Percentiles rank a stretch among this genome's conserved stretches.
Evolutionary conservation across 768 basidiomycete species (phyloP).

Genomic region (Tremella yokohamensis): DNA sequence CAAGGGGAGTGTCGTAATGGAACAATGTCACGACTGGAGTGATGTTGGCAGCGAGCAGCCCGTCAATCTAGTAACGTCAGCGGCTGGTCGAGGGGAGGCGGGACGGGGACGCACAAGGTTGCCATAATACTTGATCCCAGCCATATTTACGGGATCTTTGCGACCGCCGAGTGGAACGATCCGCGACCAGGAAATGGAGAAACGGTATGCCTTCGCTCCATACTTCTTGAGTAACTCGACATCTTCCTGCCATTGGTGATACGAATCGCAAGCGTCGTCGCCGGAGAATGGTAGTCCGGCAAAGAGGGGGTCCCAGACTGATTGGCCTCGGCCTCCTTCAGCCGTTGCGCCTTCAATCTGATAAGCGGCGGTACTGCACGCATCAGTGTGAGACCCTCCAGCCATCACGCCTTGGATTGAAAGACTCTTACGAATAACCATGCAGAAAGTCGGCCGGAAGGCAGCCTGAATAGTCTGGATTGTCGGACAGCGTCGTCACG

Average conservation of each 20-base stretch:
- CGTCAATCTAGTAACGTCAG: slow-evolving; percentile 36
- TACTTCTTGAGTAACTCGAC: slow-evolving; percentile 11
- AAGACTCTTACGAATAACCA: too few relatives aligned
- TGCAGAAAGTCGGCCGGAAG: too few relatives aligned
- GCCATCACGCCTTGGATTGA: too few relatives aligned
- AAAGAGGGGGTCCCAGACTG: slow-evolving; percentile 12
- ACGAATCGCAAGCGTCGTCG: slow-evolving; percentile 12
- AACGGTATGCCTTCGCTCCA: slow-evolving; percentile 22
- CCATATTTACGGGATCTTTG: slow-evolving; percentile 27
- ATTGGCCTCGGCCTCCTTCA: slow-evolving; percentile 12
- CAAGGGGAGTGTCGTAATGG: slow-evolving; percentile 42
- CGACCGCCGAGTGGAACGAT: slow-evolving; percentile 29
- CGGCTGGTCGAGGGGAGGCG: slow-evolving; percentile 49
- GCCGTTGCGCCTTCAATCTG: slow-evolving; percentile 12
- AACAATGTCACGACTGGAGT: slow-evolving; percentile 29
- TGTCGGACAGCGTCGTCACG: too few relatives aligned
- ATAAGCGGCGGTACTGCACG: slow-evolving; percentile 6
- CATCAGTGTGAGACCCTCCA: too few relatives aligned
- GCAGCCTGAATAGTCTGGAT: too few relatives aligned
- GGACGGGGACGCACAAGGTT: slow-evolving; percentile 33
- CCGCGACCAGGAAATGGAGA: slow-evolving; percentile 36
- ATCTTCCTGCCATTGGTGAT: slow-evolving; percentile 11
- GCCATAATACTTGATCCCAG: slow-evolving; percentile 32
- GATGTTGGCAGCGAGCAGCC: slow-evolving; percentile 30
- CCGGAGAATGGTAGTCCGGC: not conserved